phyloP scores from a whole-genome alignment of 768 basidiomycete species.

The Vishniacozyma victoriae region DNA sequence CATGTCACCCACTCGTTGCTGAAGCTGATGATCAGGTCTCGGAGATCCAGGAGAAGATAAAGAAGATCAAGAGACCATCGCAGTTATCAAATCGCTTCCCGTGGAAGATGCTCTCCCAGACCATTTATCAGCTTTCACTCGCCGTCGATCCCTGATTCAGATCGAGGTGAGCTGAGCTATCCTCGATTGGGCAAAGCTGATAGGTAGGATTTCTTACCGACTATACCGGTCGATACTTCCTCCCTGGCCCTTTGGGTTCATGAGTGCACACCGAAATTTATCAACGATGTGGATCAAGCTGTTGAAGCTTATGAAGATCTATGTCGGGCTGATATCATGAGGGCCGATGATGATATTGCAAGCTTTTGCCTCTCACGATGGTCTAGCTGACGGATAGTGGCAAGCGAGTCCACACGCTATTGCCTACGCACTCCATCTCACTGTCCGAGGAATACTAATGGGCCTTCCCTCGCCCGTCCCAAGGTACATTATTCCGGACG shows the following conservation, averaged over 20 bases:
- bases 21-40: conserved; percentile 18
- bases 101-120: conserved; percentile 53
- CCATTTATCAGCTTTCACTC: conserved; percentile 58
- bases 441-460: conserved; percentile 77
- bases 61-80: conserved; percentile 65
- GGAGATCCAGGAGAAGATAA: conserved; percentile 50
- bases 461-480: conserved; percentile 79
- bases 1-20: not conserved
- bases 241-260: conserved; percentile 85
- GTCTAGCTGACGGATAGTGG: conserved; percentile 32
- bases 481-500: conserved; percentile 48
- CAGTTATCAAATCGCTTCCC: conserved; percentile 56
- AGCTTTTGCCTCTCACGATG: conserved; percentile 1
- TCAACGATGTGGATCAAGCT: conserved; percentile 63
- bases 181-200: conserved; percentile 2
- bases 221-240: conserved; percentile 74
- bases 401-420: conserved; percentile 44
- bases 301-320: conserved; percentile 30
- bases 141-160: conserved; percentile 67
- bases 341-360: conserved; percentile 47
- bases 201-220: conserved; percentile 26
- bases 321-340: conserved; percentile 42
- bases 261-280: conserved; percentile 87
- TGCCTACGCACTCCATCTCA: conserved; percentile 71
- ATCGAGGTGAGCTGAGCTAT: conserved; percentile 63